These are phyloP conservation scores for Parasarocladium wereldwijsianum DNA, from an alignment of 2,329 filamentous ascomycete genomes.

Conservation along the genomic window DNA sequence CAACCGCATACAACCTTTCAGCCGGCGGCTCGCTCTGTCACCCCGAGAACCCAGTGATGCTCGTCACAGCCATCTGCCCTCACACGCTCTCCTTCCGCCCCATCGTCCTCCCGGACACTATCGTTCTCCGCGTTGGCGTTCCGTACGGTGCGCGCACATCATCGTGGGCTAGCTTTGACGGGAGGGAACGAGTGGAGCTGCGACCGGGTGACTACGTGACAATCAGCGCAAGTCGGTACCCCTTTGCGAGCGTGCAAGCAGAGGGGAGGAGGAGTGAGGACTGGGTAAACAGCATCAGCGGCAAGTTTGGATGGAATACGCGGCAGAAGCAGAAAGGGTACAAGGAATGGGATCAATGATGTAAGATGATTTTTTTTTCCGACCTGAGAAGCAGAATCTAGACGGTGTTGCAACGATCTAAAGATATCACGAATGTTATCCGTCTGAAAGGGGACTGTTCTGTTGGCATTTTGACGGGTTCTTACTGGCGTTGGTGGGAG, in stretches of 20 bases:
- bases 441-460: too few relatives aligned
- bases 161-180: slow-evolving; percentile 97
- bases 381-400: too few relatives aligned
- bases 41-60: slow-evolving; percentile 90
- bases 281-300: slow-evolving; percentile 69
- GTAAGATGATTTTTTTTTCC: too few relatives aligned
- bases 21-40: slow-evolving; percentile 92
- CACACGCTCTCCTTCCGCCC: slow-evolving; percentile 91
- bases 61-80: slow-evolving; percentile 86
- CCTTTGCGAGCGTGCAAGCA: slow-evolving; percentile 64
- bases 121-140: slow-evolving; percentile 85
- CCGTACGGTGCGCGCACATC: slow-evolving; percentile 81
- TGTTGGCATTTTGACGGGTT: too few relatives aligned
- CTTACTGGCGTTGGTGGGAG: too few relatives aligned
- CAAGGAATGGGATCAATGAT: slow-evolving; percentile 28
- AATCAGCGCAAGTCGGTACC: slow-evolving; percentile 65
- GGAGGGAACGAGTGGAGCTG: slow-evolving; percentile 73
- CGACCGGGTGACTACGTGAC: slow-evolving; percentile 71
- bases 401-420: too few relatives aligned
- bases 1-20: slow-evolving; percentile 89
- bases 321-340: slow-evolving; percentile 59
- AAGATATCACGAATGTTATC: too few relatives aligned
- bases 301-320: slow-evolving; percentile 71
- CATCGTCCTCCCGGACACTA: slow-evolving; percentile 93
- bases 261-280: slow-evolving; percentile 57